Evolutionary conservation across 1,139 yeast species (phyloP), one percentile per base, ranked within the genome.

Genomic region (Candida sanyaensis): DNA sequence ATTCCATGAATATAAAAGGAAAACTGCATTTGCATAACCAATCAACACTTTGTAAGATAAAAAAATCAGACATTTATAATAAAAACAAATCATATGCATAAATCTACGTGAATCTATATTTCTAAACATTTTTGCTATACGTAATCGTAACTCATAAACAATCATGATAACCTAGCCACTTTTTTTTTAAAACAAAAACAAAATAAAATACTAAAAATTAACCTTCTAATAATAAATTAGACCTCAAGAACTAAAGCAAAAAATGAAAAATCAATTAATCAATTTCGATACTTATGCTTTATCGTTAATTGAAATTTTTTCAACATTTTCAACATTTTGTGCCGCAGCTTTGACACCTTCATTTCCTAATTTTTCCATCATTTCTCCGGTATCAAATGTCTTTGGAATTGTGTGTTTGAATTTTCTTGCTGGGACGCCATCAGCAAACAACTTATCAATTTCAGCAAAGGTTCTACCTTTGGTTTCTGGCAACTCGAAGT

Each of bases 401-500:
- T 12, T 41, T 41, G 44, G 44, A 42, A 29, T 28, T n/a, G 44
- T 42, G 12, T 34, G 21, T 50, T 62, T 66, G 63, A 70, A 70
- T 47, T 65, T 61, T 63, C 85, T 74, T 1, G 84, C 80, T 13
- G 70, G 60, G 30, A 77, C 69, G 7, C 61, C 57, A 41, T 66
- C 60, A 29, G 65, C 68, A 61, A 82, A 82, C 64, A 82, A 68
- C 34, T 65, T 58, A 63, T 83, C 88, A 57, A 83, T 63, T 59
- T 83, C 88, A 45, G 82, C 86, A 58, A 68, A 81, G 3, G 86
- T 80, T 61, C 84, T 75, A 45, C 72, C 76, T 59, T 69, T 72
- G 13, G 86, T 77, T 58, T 83, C 88, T 5, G 88, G 88, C 44
- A 83, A 67, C 44, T 80, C 75, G 61, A 81, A 81, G 62, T 62